Conservation (phyloP, 2,329 filamentous ascomycete genomes). For the Helotiales sp. region DNA sequence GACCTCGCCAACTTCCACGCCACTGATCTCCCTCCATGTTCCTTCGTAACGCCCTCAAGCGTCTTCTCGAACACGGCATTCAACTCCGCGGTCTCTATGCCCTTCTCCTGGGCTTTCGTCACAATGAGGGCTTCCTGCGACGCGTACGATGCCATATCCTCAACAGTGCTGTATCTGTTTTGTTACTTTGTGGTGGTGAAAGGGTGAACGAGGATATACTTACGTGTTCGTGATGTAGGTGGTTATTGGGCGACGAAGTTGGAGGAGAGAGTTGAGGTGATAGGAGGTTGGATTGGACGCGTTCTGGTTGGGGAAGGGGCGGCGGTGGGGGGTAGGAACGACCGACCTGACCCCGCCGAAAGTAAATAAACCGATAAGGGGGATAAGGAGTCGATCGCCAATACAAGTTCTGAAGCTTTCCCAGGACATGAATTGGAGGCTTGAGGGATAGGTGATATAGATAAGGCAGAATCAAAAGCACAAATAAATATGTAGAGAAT, state of each 20-base stretch:
- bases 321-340: not conserved
- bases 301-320: not conserved
- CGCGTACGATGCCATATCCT: not conserved
- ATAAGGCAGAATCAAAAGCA: too few species aligned
- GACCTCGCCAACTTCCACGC: constrained; percentile 12
- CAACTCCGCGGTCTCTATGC: not conserved
- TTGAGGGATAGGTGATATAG: too few species aligned
- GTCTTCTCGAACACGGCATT: not conserved
- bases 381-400: too few species aligned
- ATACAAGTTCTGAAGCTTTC: too few species aligned
- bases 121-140: constrained; percentile 7
- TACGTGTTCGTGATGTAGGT: too few species aligned
- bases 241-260: too few species aligned
- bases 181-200: not conserved
- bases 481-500: too few species aligned
- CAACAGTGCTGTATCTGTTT: not conserved
- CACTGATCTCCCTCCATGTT: not conserved
- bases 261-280: not conserved
- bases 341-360: not conserved
- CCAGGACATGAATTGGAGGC: too few species aligned
- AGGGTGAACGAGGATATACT: too few species aligned
- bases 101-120: not conserved
- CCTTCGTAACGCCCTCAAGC: not conserved
- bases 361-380: not conserved
- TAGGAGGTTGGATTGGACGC: not conserved